Evolutionary conservation across 73 alveolate species (phyloP).

Genomic region (Effrenium voratum): DNA sequence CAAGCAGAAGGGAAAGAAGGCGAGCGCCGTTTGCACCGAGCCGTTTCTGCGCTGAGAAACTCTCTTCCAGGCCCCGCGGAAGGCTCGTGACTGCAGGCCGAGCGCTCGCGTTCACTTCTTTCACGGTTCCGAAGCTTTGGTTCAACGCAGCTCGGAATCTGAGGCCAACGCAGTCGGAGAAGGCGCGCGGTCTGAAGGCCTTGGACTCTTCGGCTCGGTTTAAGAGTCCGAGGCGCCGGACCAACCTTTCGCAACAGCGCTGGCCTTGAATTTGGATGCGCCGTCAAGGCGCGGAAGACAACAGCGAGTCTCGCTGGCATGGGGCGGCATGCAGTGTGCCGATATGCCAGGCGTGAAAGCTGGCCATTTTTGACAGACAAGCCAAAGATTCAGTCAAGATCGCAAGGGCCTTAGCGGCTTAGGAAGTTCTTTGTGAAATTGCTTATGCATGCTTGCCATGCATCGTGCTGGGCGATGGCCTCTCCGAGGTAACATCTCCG

Average conservation of each 20-base stretch:
- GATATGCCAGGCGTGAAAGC: too few relatives aligned
- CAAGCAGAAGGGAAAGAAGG: neutral
- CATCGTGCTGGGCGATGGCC: too few relatives aligned
- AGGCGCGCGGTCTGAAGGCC: neutral
- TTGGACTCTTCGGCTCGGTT: neutral
- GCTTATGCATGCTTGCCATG: too few relatives aligned
- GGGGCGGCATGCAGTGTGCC: too few relatives aligned
- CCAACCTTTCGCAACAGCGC: neutral
- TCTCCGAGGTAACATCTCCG: too few relatives aligned
- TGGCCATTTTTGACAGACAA: too few relatives aligned
- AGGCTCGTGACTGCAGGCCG: neutral
- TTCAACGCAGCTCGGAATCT: neutral
- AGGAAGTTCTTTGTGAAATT: too few relatives aligned
- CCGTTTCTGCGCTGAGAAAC: neutral
- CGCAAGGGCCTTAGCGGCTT: too few relatives aligned
- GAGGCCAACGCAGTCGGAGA: neutral
- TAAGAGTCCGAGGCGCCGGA: neutral
- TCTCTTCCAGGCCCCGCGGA: neutral
- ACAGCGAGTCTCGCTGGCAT: too few relatives aligned
- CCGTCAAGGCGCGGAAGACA: too few relatives aligned
- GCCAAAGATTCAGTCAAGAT: too few relatives aligned
- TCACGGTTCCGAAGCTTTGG: neutral
- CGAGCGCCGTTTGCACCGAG: neutral
- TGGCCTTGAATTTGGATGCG: slow-evolving; percentile 29
- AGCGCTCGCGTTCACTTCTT: neutral